These are phyloP conservation scores for Suillus weaverae DNA, from an alignment of 768 basidiomycete genomes.

Conservation along the genomic window DNA sequence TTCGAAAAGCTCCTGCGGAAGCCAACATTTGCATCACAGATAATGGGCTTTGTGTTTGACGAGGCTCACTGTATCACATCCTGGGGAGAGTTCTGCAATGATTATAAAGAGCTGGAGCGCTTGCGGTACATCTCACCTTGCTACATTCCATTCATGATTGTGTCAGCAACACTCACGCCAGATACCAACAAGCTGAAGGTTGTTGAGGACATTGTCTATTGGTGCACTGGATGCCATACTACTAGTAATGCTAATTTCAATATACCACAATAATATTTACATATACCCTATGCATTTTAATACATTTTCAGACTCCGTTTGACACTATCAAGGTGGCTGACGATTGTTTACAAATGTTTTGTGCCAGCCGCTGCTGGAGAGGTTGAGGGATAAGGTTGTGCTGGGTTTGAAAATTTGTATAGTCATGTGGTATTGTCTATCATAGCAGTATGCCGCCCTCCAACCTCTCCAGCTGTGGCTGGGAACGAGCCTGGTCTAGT, in stretches of 20 bases:
- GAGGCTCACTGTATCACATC: background rate
- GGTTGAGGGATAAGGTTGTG: background rate
- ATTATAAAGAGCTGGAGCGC: background rate
- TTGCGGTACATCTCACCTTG: background rate
- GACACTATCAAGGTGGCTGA: background rate
- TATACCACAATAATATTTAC: background rate
- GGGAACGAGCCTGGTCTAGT: no score
- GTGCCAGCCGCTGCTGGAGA: constrained; percentile 3
- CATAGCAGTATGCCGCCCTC: no score
- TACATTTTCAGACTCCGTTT: background rate
- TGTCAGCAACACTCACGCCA: background rate
- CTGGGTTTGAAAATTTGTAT: background rate
- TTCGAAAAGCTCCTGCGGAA: background rate
- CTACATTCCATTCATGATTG: background rate
- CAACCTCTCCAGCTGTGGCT: no score
- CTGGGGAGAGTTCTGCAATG: background rate
- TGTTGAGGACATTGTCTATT: background rate
- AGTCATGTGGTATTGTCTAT: no score
- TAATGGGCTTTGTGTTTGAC: background rate
- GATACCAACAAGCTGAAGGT: background rate
- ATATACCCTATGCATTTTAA: constrained; percentile 1
- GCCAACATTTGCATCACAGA: background rate
- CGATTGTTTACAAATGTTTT: constrained; percentile 6
- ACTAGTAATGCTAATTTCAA: background rate
- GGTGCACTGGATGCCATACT: background rate